These are phyloP conservation scores for Exophiala dermatitidis DNA, from an alignment of 2,329 filamentous ascomycete species.

Conservation along the genomic window DNA sequence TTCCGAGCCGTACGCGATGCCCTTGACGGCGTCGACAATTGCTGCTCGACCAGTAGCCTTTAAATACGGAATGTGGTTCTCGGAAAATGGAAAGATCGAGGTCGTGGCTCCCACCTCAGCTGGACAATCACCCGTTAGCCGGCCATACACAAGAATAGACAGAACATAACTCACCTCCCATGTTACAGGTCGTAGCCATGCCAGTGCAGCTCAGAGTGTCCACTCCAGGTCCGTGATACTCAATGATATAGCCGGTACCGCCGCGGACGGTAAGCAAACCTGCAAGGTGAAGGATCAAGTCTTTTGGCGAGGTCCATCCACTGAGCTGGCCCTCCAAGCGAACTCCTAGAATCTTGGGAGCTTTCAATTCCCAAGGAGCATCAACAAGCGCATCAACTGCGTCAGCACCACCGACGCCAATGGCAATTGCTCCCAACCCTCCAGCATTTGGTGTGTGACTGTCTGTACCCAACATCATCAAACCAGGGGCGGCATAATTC, in stretches of 20 bases:
- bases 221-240: conserved; percentile 87
- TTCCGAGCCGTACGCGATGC: conserved; percentile 52
- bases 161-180: conserved; percentile 45
- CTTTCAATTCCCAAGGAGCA: conserved; percentile 95
- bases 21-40: conserved; percentile 60
- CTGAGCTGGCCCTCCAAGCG: conserved; percentile 73
- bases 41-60: conserved; percentile 69
- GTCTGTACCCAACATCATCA: conserved; percentile 99
- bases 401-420: conserved; percentile 94
- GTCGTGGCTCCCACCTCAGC: conserved; percentile 87
- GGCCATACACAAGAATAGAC: too few species aligned
- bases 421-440: conserved; percentile 84
- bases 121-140: too few species aligned
- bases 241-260: conserved; percentile 88
- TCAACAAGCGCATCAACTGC: conserved; percentile 95
- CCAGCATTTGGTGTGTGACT: conserved; percentile 97
- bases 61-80: conserved; percentile 77
- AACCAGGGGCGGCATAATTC: conserved; percentile 91
- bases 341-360: conserved; percentile 82
- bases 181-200: conserved; percentile 87
- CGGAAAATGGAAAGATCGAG: conserved; percentile 87
- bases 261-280: conserved; percentile 87
- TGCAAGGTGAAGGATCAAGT: conserved; percentile 84
- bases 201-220: conserved; percentile 84
- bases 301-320: conserved; percentile 92